These are phyloP conservation scores for Colletotrichum chlorophyti DNA, from an alignment of 2,329 filamentous ascomycete species.

Conservation along the genomic window DNA sequence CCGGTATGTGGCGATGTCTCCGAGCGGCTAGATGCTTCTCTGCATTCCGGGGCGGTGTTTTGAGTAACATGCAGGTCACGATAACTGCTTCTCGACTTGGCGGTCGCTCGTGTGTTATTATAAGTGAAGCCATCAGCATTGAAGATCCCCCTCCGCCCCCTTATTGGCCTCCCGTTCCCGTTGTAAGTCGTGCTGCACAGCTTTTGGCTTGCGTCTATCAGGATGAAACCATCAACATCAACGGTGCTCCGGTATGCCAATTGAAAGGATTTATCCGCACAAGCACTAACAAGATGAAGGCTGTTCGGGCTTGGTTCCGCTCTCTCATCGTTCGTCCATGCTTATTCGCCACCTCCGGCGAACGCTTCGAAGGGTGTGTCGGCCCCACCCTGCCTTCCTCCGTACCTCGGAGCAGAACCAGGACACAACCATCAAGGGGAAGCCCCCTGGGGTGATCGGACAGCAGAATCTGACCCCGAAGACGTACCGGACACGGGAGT, in stretches of 20 bases:
- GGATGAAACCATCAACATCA: not conserved
- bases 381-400: conserved; percentile 1
- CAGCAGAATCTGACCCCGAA: conserved; percentile 12
- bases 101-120: too few species aligned
- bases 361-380: not conserved
- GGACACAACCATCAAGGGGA: not conserved
- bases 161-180: not conserved
- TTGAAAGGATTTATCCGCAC: not conserved
- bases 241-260: conserved; percentile 3
- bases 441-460: conserved; percentile 14
- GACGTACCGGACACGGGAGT: conserved; percentile 22
- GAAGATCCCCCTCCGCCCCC: too few species aligned
- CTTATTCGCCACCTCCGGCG: not conserved
- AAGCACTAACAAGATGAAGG: not conserved
- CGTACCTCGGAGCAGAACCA: not conserved
- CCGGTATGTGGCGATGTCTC: not conserved
- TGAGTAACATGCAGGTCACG: not conserved
- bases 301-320: conserved; percentile 6
- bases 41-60: not conserved
- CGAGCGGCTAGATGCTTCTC: not conserved
- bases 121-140: too few species aligned
- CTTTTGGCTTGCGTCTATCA: not conserved
- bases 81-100: not conserved
- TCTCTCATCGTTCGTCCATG: not conserved
- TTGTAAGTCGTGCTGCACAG: too few species aligned